Conservation (phyloP, 164 flowering plant species). For the Tetrastigma voinierianum region DNA sequence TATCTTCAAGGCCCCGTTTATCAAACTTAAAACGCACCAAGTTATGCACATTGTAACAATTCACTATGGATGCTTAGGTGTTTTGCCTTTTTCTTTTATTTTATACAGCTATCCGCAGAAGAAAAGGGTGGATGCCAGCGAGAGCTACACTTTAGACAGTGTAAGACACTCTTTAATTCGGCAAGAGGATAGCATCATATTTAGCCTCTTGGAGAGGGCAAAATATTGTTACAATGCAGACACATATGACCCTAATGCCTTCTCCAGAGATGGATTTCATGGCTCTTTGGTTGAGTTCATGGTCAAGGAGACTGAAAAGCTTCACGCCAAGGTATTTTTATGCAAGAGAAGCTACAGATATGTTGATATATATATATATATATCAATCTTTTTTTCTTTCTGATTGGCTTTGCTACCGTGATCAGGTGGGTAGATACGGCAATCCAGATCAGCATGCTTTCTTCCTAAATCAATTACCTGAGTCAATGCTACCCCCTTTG, state of each 20-base stretch:
- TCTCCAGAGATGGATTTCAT: constrained; percentile 43
- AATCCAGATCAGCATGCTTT: too few relatives aligned
- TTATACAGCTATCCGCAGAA: too few relatives aligned
- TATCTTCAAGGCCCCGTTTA: too few relatives aligned
- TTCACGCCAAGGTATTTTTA: constrained; percentile 51
- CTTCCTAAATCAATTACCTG: too few relatives aligned
- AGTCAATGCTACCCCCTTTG: too few relatives aligned
- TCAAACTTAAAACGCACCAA: too few relatives aligned
- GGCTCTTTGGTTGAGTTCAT: constrained; percentile 62
- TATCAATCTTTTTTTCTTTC: background rate
- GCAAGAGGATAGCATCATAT: constrained; percentile 70
- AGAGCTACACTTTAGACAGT: constrained; percentile 50
- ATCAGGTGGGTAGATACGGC: too few relatives aligned
- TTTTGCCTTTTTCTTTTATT: constrained; percentile 17
- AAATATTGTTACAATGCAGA: constrained; percentile 51
- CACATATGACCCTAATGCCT: constrained; percentile 46
- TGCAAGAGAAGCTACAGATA: background rate
- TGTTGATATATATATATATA: background rate
- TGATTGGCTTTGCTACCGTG: too few relatives aligned
- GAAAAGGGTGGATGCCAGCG: constrained; percentile 56
- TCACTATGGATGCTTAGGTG: background rate
- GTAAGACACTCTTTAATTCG: constrained; percentile 58
- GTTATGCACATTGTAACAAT: background rate
- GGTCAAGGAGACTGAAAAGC: constrained; percentile 60
- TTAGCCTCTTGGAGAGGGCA: constrained; percentile 65